A percentile compares a stretch with the other conserved stretches of the same genome.
Evolutionary conservation across 106 monocot species (phyloP).

Genomic region (Dioscorea alata): DNA sequence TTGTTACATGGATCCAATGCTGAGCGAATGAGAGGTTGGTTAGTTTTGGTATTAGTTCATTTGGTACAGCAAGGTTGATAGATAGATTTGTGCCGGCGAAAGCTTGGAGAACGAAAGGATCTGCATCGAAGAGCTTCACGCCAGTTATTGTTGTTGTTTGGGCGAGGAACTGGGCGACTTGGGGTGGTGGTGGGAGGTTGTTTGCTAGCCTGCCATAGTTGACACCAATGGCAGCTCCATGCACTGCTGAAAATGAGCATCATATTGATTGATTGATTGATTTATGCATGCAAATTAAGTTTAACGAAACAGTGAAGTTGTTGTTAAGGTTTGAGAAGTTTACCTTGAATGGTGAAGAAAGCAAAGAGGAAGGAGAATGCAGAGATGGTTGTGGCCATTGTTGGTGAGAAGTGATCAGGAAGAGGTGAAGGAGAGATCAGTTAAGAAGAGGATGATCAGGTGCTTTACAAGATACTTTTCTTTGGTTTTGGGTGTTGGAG

Average conservation of each 20-base stretch:
- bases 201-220: slow-evolving; percentile 58
- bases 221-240: slow-evolving; percentile 41
- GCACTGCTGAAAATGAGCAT: slow-evolving; percentile 1
- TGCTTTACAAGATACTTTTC: too few relatives aligned
- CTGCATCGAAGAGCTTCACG: slow-evolving; percentile 58
- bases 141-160: slow-evolving; percentile 41
- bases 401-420: too few relatives aligned
- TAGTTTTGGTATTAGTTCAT: slow-evolving; percentile 40
- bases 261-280: too few relatives aligned
- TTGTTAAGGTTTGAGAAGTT: too few relatives aligned
- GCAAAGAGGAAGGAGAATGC: not conserved
- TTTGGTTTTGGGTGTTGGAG: too few relatives aligned
- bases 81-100: slow-evolving; percentile 48
- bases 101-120: slow-evolving; percentile 40
- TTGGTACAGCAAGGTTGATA: slow-evolving; percentile 40
- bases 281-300: too few relatives aligned
- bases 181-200: slow-evolving; percentile 54
- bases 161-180: slow-evolving; percentile 53
- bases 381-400: not conserved
- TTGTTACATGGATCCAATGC: slow-evolving; percentile 25
- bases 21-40: slow-evolving; percentile 31
- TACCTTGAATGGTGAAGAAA: slow-evolving; percentile 6
- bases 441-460: too few relatives aligned
- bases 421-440: too few relatives aligned
- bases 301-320: too few relatives aligned